Conservation (phyloP, 805 yeast genomes). For the Schizosaccharomyces pombe region DNA sequence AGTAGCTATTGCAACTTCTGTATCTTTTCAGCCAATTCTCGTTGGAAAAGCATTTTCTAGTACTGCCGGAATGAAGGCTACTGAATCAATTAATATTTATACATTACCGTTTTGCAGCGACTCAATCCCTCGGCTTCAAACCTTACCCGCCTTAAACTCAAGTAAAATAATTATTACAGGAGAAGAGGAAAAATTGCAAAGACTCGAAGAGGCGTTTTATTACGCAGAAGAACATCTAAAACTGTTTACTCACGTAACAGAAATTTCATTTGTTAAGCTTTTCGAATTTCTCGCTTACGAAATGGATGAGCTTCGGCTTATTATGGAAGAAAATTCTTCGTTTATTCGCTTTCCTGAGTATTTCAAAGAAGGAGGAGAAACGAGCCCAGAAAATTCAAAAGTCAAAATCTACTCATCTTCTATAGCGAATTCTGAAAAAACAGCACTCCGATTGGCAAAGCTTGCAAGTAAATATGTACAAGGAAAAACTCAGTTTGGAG, state of each 20-base stretch:
- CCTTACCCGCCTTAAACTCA: background rate
- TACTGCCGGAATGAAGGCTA: background rate
- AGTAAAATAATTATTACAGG: background rate
- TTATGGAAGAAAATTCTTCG: constrained; percentile 1
- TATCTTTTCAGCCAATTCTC: constrained; percentile 1
- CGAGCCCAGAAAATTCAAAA: background rate
- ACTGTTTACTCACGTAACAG: background rate
- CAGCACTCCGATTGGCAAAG: background rate
- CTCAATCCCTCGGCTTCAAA: background rate
- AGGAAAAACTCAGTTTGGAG: background rate
- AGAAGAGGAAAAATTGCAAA: background rate
- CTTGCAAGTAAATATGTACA: background rate
- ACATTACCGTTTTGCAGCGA: background rate
- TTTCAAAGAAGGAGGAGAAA: background rate
- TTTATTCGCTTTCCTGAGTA: background rate
- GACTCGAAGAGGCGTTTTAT: background rate
- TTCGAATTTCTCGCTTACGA: background rate
- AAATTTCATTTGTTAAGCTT: background rate
- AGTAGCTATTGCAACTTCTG: background rate
- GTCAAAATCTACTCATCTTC: background rate
- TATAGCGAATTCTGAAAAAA: background rate
- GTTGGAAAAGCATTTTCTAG: background rate
- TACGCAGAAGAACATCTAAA: constrained; percentile 1
- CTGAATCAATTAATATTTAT: background rate
- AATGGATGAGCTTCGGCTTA: background rate